Evolutionary conservation across 805 yeast species (phyloP), one percentile per base, ranked within the genome.

Genomic region (Lachancea thermotolerans): DNA sequence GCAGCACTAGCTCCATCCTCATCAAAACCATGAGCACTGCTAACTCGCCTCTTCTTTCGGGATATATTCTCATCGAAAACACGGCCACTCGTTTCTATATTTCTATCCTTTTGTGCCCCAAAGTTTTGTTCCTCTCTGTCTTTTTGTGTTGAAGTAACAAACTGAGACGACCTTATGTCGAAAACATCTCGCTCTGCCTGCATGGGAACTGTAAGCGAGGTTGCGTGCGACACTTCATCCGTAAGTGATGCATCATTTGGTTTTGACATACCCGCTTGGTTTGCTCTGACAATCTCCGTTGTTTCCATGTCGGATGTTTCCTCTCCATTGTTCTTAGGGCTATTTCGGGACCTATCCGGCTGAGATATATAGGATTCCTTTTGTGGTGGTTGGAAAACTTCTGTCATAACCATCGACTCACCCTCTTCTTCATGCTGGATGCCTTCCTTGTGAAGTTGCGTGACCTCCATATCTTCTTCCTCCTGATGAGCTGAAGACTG

Each of bases 121-220:
- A 14, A 4, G 3, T 11, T 4, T 10, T 10, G 4, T 15, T 30
- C 39, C 9, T 30, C 39, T 17, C 10, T 14, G 4, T 8, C 15
- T 15, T 28, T 16, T 16, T 45, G 48, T 9, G 48, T 45, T 7
- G 48, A 45, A 10, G 48, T 40, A 8, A 45, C 41, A 7, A 41
- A 25, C 15, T 46, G 49, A 3, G 42, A 37, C 7, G 39, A 17
- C 18, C 38, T 11, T 3, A 41, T 41, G 12, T 36, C 48, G 5
- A 31, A 8, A 8, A 39, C 14, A 15, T 33, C 43, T 11, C n/a
- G 37, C n/a, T 36, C 39, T 10, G 28, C 3, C 21, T 36, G 39
- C 12, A 8, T 15, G 37, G 4, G 15, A 8, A 31, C 15, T n/a
- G n/a, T 31, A n/a, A n/a, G 34, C 34, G 25, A n/a, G n/a, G n/a